These are phyloP conservation scores for Populus ilicifolia DNA, from an alignment of 345 rosid species.

Conservation along the genomic window DNA sequence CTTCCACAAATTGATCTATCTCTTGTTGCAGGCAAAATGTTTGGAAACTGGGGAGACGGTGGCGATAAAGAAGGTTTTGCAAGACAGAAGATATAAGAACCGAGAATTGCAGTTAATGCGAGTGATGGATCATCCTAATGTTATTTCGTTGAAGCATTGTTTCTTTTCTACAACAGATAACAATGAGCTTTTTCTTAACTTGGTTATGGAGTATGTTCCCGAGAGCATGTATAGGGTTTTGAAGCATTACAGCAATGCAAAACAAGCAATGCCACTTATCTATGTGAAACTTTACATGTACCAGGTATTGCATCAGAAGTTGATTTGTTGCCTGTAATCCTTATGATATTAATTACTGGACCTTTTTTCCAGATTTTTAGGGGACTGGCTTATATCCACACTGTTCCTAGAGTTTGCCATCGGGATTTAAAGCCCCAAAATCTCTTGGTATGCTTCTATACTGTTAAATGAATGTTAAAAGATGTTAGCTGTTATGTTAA, in stretches of 20 bases:
- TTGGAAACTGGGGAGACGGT: constrained; percentile 85
- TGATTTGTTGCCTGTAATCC: constrained; percentile 2
- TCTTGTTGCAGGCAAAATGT: constrained; percentile 56
- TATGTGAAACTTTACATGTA: constrained; percentile 81
- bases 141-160: constrained; percentile 78
- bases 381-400: constrained; percentile 77
- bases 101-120: constrained; percentile 67
- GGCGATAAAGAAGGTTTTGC: constrained; percentile 81
- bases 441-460: constrained; percentile 57
- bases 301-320: constrained; percentile 43
- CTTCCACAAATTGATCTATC: background rate
- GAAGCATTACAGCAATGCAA: constrained; percentile 75
- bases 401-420: constrained; percentile 80
- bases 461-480: background rate
- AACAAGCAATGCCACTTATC: constrained; percentile 76
- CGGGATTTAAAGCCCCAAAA: constrained; percentile 92
- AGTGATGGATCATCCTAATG: constrained; percentile 84
- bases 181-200: constrained; percentile 75
- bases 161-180: constrained; percentile 82
- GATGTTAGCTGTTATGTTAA: constrained; percentile 3
- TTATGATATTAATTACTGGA: constrained; percentile 4
- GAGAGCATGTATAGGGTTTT: constrained; percentile 85
- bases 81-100: constrained; percentile 81
- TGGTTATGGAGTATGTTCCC: constrained; percentile 90
- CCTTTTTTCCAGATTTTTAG: constrained; percentile 52